Conservation (phyloP, 192 early-diverging fungal species). For the Funneliformis mosseae region DNA sequence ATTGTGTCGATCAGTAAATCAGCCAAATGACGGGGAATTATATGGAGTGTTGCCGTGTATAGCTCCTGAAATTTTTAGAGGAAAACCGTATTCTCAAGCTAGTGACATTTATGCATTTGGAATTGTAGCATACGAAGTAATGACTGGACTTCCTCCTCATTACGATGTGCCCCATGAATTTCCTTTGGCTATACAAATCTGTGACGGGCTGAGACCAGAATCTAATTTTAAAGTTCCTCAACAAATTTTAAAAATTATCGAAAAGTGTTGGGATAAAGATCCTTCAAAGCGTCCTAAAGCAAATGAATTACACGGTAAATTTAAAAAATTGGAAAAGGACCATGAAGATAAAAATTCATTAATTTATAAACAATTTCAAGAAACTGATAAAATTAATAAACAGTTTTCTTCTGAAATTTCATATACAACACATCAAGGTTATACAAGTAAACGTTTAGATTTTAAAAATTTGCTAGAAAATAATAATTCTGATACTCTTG, state of each 20-base stretch:
- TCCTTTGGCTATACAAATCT: conserved; percentile 33
- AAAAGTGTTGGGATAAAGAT: conserved; percentile 43
- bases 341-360: too few relatives aligned
- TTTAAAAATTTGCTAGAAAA: too few relatives aligned
- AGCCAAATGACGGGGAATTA: background rate
- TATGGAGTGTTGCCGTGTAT: conserved; percentile 43
- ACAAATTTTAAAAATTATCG: conserved; percentile 38
- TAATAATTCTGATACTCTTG: too few relatives aligned
- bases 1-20: conserved; percentile 28
- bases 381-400: too few relatives aligned
- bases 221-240: conserved; percentile 37
- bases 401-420: too few relatives aligned
- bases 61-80: conserved; percentile 37
- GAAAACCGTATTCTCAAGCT: background rate
- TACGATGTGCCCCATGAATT: conserved; percentile 33
- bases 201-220: conserved; percentile 38
- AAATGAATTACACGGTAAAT: background rate
- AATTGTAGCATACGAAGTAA: conserved; percentile 47
- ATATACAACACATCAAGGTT: too few relatives aligned
- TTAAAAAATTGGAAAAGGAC: too few relatives aligned
- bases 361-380: too few relatives aligned
- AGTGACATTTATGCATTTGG: conserved; percentile 47
- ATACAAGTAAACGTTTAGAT: too few relatives aligned
- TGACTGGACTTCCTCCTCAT: conserved; percentile 41
- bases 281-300: conserved; percentile 27